Conservation (phyloP, 176 grass and related monocot species). For the Thinopyrum elongatum region DNA sequence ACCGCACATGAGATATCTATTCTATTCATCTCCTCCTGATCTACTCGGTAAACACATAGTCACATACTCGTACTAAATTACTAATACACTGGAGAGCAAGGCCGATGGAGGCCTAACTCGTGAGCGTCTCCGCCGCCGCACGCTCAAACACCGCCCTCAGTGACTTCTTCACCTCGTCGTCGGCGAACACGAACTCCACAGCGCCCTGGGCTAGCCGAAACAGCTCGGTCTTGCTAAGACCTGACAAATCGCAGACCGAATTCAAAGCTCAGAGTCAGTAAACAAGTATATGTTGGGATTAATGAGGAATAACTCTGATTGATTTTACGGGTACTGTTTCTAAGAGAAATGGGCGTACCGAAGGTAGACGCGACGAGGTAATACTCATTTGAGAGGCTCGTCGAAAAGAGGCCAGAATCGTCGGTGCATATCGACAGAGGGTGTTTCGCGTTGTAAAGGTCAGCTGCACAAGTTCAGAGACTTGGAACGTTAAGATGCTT, state of each 20-base stretch:
- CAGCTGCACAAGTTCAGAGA: slow-evolving; percentile 45
- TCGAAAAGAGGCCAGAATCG: slow-evolving; percentile 80
- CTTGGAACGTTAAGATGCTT: slow-evolving; percentile 1
- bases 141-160: slow-evolving; percentile 52
- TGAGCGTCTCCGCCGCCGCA: slow-evolving; percentile 38
- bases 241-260: slow-evolving; percentile 25
- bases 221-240: slow-evolving; percentile 71
- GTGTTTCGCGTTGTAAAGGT: slow-evolving; percentile 79
- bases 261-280: neutral
- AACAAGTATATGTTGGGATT: neutral
- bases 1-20: neutral
- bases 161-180: slow-evolving; percentile 56
- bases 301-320: neutral
- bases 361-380: slow-evolving; percentile 66
- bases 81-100: too few relatives aligned
- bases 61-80: too few relatives aligned
- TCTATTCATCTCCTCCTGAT: neutral
- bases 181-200: slow-evolving; percentile 57
- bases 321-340: neutral
- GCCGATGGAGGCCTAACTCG: neutral
- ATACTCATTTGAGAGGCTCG: slow-evolving; percentile 89
- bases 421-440: slow-evolving; percentile 83
- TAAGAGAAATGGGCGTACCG: slow-evolving; percentile 35
- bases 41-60: neutral
- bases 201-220: slow-evolving; percentile 64